Conservation (phyloP, 164 flowering plant genomes). For the Berberis vulgaris region DNA sequence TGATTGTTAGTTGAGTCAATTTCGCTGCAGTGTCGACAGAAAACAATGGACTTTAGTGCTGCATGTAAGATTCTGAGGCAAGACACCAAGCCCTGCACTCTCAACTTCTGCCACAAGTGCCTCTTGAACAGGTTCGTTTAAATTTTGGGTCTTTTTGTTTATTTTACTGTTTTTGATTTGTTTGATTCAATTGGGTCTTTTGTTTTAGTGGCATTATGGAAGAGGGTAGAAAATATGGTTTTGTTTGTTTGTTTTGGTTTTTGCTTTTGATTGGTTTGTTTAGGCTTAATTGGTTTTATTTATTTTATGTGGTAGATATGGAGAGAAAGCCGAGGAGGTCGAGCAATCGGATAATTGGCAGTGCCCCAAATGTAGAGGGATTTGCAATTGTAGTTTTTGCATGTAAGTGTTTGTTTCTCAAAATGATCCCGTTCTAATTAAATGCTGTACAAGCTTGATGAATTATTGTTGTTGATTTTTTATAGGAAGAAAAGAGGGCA, state of each 20-base stretch:
- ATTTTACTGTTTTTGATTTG: not conserved
- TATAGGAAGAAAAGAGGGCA: constrained; percentile 75
- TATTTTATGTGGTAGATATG: constrained; percentile 41
- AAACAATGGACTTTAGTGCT: constrained; percentile 49
- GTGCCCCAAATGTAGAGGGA: constrained; percentile 83
- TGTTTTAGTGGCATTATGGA: not conserved
- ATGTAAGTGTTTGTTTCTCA: constrained; percentile 32
- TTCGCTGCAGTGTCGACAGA: constrained; percentile 73
- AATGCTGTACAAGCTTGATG: not conserved
- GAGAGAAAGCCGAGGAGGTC: constrained; percentile 70
- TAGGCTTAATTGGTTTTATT: no score
- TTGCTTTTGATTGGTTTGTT: not conserved
- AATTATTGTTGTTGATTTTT: not conserved
- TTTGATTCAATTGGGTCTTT: not conserved
- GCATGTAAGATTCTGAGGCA: constrained; percentile 38
- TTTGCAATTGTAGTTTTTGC: constrained; percentile 91
- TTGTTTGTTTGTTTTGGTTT: not conserved
- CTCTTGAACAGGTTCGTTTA: constrained; percentile 30
- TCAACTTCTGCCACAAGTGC: constrained; percentile 63
- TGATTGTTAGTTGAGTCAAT: not conserved
- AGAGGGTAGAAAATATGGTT: no score
- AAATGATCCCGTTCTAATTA: not conserved
- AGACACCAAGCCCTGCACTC: constrained; percentile 30
- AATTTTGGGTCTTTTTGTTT: not conserved
- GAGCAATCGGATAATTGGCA: constrained; percentile 39